Evolutionary conservation across 768 basidiomycete genomes (phyloP), one percentile per base, ranked within the genome.

Genomic region (Mycena polygramma): DNA sequence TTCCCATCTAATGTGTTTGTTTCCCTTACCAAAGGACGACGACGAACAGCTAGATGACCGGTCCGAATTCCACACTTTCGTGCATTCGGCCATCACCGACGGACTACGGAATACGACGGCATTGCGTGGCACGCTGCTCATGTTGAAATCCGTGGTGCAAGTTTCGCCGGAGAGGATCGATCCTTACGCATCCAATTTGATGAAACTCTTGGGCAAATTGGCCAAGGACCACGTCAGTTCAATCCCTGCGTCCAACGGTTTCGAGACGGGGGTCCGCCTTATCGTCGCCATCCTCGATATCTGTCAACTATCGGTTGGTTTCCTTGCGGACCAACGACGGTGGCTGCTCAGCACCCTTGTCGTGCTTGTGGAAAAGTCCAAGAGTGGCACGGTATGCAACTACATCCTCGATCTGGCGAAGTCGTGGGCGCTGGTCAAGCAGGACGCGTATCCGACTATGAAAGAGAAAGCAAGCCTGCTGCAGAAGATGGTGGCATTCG

Each of bases 381-480:
- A 93, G 77, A 96, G 91, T 74, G 74, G 84, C 4, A 79, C 87
- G 17, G 87, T 99, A 4, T 97, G 95, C 77, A 90, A 89, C 17
- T 95, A 93, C 76, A 88, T 98, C 71, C 87, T 99, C 24, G 93
- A 96, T 64, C 88, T 98, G 65, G 89, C 94, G 57, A 88, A 92
- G 57, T 91, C 92, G 30, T 99, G 97, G 97, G 92, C 94, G n/a
- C 83, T 97, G 73, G 89, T 91, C 51, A 90, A 89, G 75, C 92
- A 92, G 61, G 95, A 98, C 66, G 86, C 91, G 2, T 94, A 93
- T 77, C 97, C 97, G 9, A 94, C 94, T 0, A 92, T 94, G 88
- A 98, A 98, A 80, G 98, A 99, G 82, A 99, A 98, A 80, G 92
- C 97, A 3, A 92, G 87, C 36, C 82, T 99, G 39, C 80, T 99